Conservation (phyloP, 2,329 filamentous ascomycete species). For the Talaromyces pinophilus region DNA sequence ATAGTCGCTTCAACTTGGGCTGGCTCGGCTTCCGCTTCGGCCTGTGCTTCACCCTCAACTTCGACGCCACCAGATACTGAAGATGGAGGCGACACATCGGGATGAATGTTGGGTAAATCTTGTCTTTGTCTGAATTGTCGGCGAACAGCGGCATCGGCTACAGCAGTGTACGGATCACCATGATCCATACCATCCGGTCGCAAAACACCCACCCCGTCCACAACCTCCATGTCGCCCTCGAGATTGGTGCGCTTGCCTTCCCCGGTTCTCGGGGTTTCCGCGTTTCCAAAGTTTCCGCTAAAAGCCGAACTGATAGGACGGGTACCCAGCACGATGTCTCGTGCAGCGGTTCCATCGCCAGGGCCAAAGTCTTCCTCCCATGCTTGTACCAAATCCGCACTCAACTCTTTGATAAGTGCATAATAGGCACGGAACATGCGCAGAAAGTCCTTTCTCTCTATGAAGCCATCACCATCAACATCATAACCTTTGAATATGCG, state of each 20-base stretch:
- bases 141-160: slow-evolving; percentile 52
- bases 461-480: slow-evolving; percentile 81
- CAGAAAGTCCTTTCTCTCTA: slow-evolving; percentile 82
- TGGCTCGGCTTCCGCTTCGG: slow-evolving; percentile 12
- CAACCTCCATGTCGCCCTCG: slow-evolving; percentile 66
- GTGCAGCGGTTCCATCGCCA: slow-evolving; percentile 60
- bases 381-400: slow-evolving; percentile 76
- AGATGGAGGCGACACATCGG: slow-evolving; percentile 21
- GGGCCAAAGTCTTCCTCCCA: slow-evolving; percentile 77
- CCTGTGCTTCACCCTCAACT: slow-evolving; percentile 21
- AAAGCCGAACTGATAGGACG: slow-evolving; percentile 79
- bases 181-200: slow-evolving; percentile 63
- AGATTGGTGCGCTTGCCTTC: slow-evolving; percentile 67
- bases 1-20: neutral
- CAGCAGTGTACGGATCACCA: slow-evolving; percentile 61
- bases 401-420: slow-evolving; percentile 84
- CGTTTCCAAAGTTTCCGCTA: slow-evolving; percentile 66
- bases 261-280: slow-evolving; percentile 61
- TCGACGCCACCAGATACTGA: slow-evolving; percentile 14
- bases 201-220: slow-evolving; percentile 61
- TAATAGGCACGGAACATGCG: slow-evolving; percentile 93
- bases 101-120: slow-evolving; percentile 20
- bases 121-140: slow-evolving; percentile 24
- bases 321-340: slow-evolving; percentile 72
- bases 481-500: slow-evolving; percentile 89